These are phyloP conservation scores for Epichloe festucae DNA, from an alignment of 2,329 filamentous ascomycete species.

Conservation along the genomic window DNA sequence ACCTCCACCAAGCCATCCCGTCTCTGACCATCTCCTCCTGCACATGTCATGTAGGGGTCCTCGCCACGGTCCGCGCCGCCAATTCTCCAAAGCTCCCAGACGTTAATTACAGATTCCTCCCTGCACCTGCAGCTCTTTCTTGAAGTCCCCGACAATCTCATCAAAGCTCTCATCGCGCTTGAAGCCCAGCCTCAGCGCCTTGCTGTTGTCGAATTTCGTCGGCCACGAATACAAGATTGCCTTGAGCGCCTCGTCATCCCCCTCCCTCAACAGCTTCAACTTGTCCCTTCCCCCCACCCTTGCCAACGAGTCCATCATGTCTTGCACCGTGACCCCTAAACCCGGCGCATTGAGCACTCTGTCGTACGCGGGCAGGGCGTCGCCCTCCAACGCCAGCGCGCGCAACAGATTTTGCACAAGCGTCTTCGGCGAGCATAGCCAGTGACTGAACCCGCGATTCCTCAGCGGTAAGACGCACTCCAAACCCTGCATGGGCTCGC, in stretches of 20 bases:
- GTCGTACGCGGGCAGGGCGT: conserved; percentile 5
- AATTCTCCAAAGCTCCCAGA: too few relatives aligned
- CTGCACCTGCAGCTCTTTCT: conserved; percentile 1
- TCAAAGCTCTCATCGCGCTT: conserved; percentile 24
- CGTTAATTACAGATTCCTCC: too few relatives aligned
- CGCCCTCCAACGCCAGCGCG: conserved; percentile 13
- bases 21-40: too few relatives aligned
- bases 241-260: conserved; percentile 31
- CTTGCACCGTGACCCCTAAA: conserved; percentile 32
- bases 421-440: conserved; percentile 35
- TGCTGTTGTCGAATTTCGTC: conserved; percentile 30
- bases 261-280: conserved; percentile 28
- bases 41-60: too few relatives aligned
- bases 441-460: conserved; percentile 28
- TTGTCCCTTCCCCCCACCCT: conserved; percentile 32
- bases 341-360: conserved; percentile 32
- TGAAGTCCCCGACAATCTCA: conserved; percentile 11
- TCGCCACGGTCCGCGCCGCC: too few relatives aligned
- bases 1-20: too few relatives aligned
- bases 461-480: conserved; percentile 31
- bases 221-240: conserved; percentile 40
- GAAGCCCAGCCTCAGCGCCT: conserved; percentile 38
- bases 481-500: conserved; percentile 35
- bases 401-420: conserved; percentile 32
- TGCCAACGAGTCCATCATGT: conserved; percentile 36